Evolutionary conservation across 1,284 basidiomycete species (phyloP), one percentile per base, ranked within the genome.

Genomic region (Mycosarcoma mackinlayi): DNA sequence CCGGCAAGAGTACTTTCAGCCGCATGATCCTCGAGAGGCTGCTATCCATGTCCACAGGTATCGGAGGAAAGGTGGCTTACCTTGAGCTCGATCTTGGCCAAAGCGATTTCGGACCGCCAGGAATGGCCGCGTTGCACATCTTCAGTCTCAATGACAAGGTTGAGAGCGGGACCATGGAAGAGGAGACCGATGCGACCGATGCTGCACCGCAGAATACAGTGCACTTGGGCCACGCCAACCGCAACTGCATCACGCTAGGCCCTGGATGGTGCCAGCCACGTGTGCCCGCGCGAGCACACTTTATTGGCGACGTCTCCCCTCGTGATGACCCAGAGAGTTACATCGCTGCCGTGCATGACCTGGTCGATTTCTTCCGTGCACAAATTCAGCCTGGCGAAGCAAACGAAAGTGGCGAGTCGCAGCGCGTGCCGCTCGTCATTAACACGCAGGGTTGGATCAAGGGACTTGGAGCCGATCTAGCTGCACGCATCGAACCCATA

Each of bases 371-470:
- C 3, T 97, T 83, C 49, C 50, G 53, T 16, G 33, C 23, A 18
- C 44, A 59, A 23, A 51, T 69, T 21, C 69, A 66, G 34, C 54
- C 40, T 4, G 48, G 54, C 11, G 44, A 51, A 21, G 24, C 39
- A 16, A 34, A 40, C 19, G 46, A 50, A 31, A 19, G 39, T n/a
- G 42, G 40, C 16, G 27, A 19, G 5, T 27, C 44, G 27, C 33
- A 37, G 19, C 41, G 57, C 11, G 70, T 83, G 4, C 95, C 95
- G 0, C 87, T 98, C 6, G 87, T 98, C 9, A 88, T 98, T 54
- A 98, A 98, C 82, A 97, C 92, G 0, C 94, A 95, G 88, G 95
- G 95, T 2, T 98, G 95, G 95, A 88, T 88, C 14, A 97, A 95
- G 82, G 95, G 95, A 2, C 88, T 97, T 1, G 95, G 95, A 2